Conservation (phyloP, 106 monocot species). For the Acanthochlamys bracteata region DNA sequence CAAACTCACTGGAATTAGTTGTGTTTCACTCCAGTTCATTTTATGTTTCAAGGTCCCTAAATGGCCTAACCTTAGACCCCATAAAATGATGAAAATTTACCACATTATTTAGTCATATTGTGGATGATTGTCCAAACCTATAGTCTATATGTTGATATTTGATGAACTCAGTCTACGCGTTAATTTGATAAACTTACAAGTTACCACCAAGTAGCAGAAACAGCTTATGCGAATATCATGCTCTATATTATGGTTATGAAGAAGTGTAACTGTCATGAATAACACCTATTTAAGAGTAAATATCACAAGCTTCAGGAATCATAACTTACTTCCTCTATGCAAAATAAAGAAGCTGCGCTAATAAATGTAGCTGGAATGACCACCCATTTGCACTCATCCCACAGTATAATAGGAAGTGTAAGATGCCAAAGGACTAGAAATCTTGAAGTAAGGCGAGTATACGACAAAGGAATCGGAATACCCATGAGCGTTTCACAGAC, state of each 20-base stretch:
- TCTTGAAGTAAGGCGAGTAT: constrained; percentile 89
- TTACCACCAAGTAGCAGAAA: too few relatives aligned
- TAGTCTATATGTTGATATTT: too few relatives aligned
- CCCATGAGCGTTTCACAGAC: constrained; percentile 83
- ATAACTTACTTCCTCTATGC: constrained; percentile 84
- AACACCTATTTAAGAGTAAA: background rate
- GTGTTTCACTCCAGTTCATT: too few relatives aligned
- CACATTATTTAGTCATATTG: too few relatives aligned
- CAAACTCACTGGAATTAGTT: too few relatives aligned
- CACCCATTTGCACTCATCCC: constrained; percentile 98
- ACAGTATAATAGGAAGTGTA: constrained; percentile 83
- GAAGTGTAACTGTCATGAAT: background rate
- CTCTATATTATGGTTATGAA: background rate
- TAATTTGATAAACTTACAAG: too few relatives aligned
- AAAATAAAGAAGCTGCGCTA: constrained; percentile 86
- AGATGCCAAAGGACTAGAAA: constrained; percentile 98
- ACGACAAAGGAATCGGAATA: constrained; percentile 86
- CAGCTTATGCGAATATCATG: too few relatives aligned
- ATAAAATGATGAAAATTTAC: too few relatives aligned
- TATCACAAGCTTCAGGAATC: background rate
- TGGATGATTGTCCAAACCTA: too few relatives aligned
- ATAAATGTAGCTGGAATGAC: constrained; percentile 95
- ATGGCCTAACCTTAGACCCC: too few relatives aligned
- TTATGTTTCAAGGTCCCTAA: too few relatives aligned
- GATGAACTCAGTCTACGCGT: too few relatives aligned